Base-by-base conservation (phyloP, 176 grass and related monocot species). In the Zoysia pacifica region DNA sequence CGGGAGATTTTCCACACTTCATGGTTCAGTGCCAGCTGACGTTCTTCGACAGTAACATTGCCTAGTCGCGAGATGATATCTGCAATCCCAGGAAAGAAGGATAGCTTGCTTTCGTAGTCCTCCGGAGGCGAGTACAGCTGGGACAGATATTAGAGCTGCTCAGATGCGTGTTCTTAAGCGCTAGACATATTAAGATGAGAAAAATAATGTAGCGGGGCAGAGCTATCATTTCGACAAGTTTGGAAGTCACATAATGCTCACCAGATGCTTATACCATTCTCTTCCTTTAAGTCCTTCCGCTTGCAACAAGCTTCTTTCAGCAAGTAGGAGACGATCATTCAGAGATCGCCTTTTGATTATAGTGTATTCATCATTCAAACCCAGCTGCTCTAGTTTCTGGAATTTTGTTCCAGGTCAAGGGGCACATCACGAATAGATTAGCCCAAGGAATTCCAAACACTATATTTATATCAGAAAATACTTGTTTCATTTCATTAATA, bases 221-320 rank as follows among this genome's bases (percentile, higher is more conserved):
- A 62, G 9, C 1, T 52, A 39, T 16, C 0, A 0, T 19, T 13
- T 66, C 28, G 5, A 5, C 14, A 38, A 46, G 2, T 80, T 49
- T n/a, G 9, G 14, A 49, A 45, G 48, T 19, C 36, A 45, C 13
- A 61, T 37, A 5, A 45, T 71, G 20, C 84, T 85, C 74, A 98
- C 92, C 88, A 94, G 77, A 82, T 98, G 96, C 78, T 86, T 98
- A 63, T 89, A 98, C 92, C 96, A 98, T n/a, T 14, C n/a, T 86
- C 96, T 94, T 76, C 96, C 90, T 81, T 89, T 19, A 59, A 98
- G 92, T 40, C 96, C 96, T 69, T 94, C 90, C 48, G 84, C 67
- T 58, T 94, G 86, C 64, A 98, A 78, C 48, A 98, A 94, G 86
- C 92, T 90, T 91, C 96, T 94, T 88, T 98, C 96, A 6, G 85